Evolutionary conservation across 2,329 filamentous ascomycete genomes (phyloP).

Genomic region (Mycosphaerella arachidis): DNA sequence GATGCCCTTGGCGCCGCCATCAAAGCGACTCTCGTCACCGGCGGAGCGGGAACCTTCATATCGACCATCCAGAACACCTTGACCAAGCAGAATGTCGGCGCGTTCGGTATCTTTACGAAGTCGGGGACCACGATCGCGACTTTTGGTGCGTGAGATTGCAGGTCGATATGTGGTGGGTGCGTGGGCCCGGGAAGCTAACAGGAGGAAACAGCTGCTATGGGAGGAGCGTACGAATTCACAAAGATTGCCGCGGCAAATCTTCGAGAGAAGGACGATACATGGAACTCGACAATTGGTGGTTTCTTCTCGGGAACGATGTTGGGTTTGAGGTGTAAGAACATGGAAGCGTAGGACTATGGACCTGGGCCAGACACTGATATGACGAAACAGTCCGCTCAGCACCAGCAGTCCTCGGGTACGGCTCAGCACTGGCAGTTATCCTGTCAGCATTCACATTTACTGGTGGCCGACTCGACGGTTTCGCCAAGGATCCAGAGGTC

Average conservation of each 20-base stretch:
- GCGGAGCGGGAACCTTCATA: slow-evolving; percentile 63
- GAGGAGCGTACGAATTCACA: slow-evolving; percentile 73
- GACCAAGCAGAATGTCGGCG: slow-evolving; percentile 73
- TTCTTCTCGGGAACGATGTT: slow-evolving; percentile 70
- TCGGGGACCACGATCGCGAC: slow-evolving; percentile 69
- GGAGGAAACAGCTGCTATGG: slow-evolving; percentile 59
- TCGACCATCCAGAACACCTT: slow-evolving; percentile 84
- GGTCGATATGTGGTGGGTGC: not conserved
- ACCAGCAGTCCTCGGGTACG: slow-evolving; percentile 66
- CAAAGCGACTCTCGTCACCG: slow-evolving; percentile 61
- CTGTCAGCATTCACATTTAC: slow-evolving; percentile 66
- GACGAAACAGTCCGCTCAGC: slow-evolving; percentile 51
- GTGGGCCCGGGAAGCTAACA: not conserved
- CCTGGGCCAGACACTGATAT: slow-evolving; percentile 14
- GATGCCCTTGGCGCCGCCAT: slow-evolving; percentile 68
- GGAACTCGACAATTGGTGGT: slow-evolving; percentile 70
- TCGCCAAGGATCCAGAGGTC: slow-evolving; percentile 52
- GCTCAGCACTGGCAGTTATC: slow-evolving; percentile 53
- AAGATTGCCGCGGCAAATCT: slow-evolving; percentile 75
- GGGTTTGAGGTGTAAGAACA: slow-evolving; percentile 63
- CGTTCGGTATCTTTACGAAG: slow-evolving; percentile 73
- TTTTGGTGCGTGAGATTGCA: slow-evolving; percentile 49
- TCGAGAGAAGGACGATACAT: slow-evolving; percentile 74
- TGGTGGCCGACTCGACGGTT: slow-evolving; percentile 57
- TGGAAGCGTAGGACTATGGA: not conserved